Evolutionary conservation across 179 eudicot species (phyloP).

Genomic region (Heliamphora pulchella): DNA sequence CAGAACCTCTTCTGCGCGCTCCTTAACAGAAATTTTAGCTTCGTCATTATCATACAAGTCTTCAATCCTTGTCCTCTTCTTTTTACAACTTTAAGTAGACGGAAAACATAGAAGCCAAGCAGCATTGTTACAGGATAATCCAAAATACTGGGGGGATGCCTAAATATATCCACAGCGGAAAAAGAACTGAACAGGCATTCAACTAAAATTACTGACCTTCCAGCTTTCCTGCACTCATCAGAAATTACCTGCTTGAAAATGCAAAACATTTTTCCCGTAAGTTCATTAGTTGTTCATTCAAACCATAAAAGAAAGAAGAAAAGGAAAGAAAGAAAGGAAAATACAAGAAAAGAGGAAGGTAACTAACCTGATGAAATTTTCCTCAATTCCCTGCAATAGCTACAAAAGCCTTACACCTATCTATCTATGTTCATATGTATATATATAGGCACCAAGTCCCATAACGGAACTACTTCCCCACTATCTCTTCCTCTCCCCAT

Average conservation of each 20-base stretch:
- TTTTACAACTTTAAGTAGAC: constrained; percentile 21
- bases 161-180: not conserved
- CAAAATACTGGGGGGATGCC: not conserved
- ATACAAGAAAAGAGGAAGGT: no score
- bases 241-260: constrained; percentile 10
- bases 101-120: not conserved
- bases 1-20: constrained; percentile 25
- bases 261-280: not conserved
- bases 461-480: no score
- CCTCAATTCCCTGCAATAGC: no score
- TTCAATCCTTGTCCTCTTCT: constrained; percentile 29
- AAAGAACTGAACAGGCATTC: not conserved
- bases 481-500: no score
- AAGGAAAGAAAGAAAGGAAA: no score
- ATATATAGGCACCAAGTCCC: no score
- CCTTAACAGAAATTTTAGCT: constrained; percentile 33
- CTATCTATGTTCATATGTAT: no score
- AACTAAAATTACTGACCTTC: constrained; percentile 8
- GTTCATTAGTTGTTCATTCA: not conserved
- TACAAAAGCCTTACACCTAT: no score
- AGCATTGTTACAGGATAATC: not conserved
- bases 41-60: constrained; percentile 33
- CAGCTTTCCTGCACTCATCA: not conserved
- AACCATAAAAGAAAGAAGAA: not conserved
- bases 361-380: no score